A percentile compares a stretch with the other conserved stretches of the same genome.
Conservation (phyloP, 495 filamentous ascomycete genomes). For the Extremus antarcticus region DNA sequence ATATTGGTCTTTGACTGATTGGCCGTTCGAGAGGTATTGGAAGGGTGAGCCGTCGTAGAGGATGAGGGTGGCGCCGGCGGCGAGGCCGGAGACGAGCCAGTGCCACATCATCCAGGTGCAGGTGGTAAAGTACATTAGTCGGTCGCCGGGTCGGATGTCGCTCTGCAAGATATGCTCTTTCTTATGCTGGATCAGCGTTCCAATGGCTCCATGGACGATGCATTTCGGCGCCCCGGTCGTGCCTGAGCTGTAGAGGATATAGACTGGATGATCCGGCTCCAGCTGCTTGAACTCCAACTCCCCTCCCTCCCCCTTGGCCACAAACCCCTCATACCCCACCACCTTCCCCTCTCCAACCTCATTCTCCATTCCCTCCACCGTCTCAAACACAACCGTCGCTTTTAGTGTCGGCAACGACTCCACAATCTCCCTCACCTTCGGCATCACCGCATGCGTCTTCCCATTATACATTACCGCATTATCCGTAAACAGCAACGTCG, state of each 20-base stretch:
- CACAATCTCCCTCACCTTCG: constrained; percentile 64
- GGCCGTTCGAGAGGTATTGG: constrained; percentile 25
- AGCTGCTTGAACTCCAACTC: constrained; percentile 58
- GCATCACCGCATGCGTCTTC: constrained; percentile 59
- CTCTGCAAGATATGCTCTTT: constrained; percentile 84
- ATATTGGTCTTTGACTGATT: constrained; percentile 44
- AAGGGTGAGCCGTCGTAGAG: constrained; percentile 89
- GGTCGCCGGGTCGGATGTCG: constrained; percentile 53
- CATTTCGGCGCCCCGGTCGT: constrained; percentile 88
- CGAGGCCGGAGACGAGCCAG: constrained; percentile 77
- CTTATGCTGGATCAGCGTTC: constrained; percentile 85
- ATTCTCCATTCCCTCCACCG: constrained; percentile 34
- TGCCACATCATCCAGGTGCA: constrained; percentile 98
- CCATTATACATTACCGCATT: constrained; percentile 83
- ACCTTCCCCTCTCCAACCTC: constrained; percentile 27
- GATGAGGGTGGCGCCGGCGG: constrained; percentile 67
- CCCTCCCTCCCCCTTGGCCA: constrained; percentile 32
- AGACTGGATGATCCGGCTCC: constrained; percentile 71
- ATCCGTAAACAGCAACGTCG: constrained; percentile 71
- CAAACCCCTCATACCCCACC: constrained; percentile 41
- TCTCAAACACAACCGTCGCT: constrained; percentile 59
- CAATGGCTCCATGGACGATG: constrained; percentile 80
- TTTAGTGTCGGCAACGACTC: constrained; percentile 50
- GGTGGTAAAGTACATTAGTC: constrained; percentile 80
- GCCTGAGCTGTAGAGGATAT: constrained; percentile 78